Evolutionary conservation across 768 basidiomycete species (phyloP).

Genomic region (Hysterangium stoloniferum): DNA sequence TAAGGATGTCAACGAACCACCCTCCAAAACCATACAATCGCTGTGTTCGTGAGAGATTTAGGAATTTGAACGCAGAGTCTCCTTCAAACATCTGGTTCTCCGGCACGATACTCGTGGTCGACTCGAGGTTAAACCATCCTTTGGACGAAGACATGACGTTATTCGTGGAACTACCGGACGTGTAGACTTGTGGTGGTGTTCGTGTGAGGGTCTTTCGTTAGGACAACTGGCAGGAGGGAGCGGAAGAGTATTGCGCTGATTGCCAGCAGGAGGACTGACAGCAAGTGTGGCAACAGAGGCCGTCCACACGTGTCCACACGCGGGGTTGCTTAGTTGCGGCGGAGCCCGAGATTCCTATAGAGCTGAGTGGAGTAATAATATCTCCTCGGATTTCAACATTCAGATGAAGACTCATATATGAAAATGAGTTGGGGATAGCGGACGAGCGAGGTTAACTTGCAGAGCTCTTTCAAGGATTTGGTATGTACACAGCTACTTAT

Average conservation of each 20-base stretch:
- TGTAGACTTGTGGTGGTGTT: not conserved
- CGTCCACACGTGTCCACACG: not conserved
- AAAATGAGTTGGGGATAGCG: too few species aligned
- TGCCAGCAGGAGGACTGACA: not conserved
- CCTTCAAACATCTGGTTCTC: conserved; percentile 84
- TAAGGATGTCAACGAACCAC: conserved; percentile 45
- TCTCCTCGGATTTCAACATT: too few species aligned
- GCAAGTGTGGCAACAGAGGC: not conserved
- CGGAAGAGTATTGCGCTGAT: not conserved
- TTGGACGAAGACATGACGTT: conserved; percentile 32
- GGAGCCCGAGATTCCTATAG: too few species aligned
- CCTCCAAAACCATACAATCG: conserved; percentile 80
- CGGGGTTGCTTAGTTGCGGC: not conserved
- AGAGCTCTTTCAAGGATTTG: too few species aligned
- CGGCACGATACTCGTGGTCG: conserved; percentile 52
- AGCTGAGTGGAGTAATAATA: too few species aligned
- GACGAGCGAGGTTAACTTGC: too few species aligned
- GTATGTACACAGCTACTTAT: too few species aligned
- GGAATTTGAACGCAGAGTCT: conserved; percentile 76
- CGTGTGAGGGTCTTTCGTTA: not conserved
- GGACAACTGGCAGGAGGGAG: not conserved
- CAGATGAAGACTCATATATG: too few species aligned
- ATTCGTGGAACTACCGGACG: too few species aligned
- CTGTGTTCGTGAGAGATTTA: conserved; percentile 72
- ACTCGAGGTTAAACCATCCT: conserved; percentile 84